Evolutionary conservation across 495 filamentous ascomycete genomes (phyloP), one percentile per base, ranked within the genome.

Genomic region (Ramalina intermedia): DNA sequence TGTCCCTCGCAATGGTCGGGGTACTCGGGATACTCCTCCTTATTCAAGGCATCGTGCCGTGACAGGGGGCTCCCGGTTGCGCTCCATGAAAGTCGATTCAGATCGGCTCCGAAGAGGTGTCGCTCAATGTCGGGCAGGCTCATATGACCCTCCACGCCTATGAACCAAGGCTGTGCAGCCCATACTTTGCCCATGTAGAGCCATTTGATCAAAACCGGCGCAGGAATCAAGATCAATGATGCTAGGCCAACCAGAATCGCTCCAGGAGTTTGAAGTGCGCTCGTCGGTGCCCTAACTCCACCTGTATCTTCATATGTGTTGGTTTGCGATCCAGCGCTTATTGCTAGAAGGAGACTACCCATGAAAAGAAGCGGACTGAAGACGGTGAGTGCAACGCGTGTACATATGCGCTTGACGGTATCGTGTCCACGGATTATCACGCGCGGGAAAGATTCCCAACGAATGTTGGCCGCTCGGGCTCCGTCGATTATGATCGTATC

Each of bases 401-500:
- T 48, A 20, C 57, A 13, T 9, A 42, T 14, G 9, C 61, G 55
- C 24, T 53, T 58, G 53, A 51, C 55, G 23, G 48, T 56, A 11
- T 43, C 27, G 23, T 52, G 46, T 12, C 35, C 41, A 16, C 21
- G n/a, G 12, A 41, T 33, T 4, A 47, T 38, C 1, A 67, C 60
- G 5, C 47, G 51, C 3, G 48, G 44, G 47, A 67, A 63, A 11
- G 54, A 55, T 42, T 66, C 65, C 64, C 64, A 67, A 7, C 64
- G 61, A 36, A 67, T 55, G 4, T 50, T 52, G 16, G 62, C 62
- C 8, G 46, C 64, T 13, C 38, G 48, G 27, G 52, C 61, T 33
- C 63, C 69, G 50, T 71, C 63, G 18, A 71, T 41, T 35, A 71
- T 60, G 18, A 69, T 54, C 2, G 65, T 69, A 43, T 66, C 55